Percentiles rank a stretch among this genome's conserved stretches.
phyloP scores from a whole-genome alignment of 345 rosid species.

The Lepidium africanum region DNA sequence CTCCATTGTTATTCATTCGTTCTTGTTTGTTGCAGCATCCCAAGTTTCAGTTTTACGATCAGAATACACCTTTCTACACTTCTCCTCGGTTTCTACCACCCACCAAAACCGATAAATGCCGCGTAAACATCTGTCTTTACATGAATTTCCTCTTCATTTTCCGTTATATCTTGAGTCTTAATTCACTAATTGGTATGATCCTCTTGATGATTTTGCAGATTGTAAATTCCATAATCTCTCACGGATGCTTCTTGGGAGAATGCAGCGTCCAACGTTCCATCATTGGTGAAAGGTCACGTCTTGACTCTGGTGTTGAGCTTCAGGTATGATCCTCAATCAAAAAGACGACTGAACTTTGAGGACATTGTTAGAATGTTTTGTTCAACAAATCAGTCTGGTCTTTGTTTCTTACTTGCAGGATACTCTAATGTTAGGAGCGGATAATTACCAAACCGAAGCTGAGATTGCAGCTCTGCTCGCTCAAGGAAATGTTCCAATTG shows the following conservation, averaged over 20 bases:
- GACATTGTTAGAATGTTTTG: neutral
- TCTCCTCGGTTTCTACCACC: conserved; percentile 91
- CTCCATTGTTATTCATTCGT: neutral
- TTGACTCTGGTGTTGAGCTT: conserved; percentile 81
- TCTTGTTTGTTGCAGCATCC: conserved; percentile 43
- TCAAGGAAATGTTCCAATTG: conserved; percentile 79
- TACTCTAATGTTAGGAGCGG: conserved; percentile 87
- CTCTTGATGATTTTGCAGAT: conserved; percentile 38
- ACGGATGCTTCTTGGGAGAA: conserved; percentile 93
- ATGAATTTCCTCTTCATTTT: neutral
- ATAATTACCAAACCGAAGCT: conserved; percentile 80
- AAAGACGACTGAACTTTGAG: neutral
- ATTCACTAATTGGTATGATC: neutral
- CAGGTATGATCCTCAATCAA: conserved; percentile 34
- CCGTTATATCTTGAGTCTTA: neutral
- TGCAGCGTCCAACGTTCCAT: conserved; percentile 69
- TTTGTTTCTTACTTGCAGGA: conserved; percentile 40
- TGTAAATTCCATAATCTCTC: conserved; percentile 75
- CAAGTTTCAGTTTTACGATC: conserved; percentile 81
- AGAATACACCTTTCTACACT: conserved; percentile 80
- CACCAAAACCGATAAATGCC: conserved; percentile 75
- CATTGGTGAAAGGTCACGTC: conserved; percentile 83
- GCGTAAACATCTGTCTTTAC: conserved; percentile 31
- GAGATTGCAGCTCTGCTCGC: conserved; percentile 89
- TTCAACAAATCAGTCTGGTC: neutral